Conservation (phyloP, 148 eudicot genomes). For the Dianthus caryophyllus region DNA sequence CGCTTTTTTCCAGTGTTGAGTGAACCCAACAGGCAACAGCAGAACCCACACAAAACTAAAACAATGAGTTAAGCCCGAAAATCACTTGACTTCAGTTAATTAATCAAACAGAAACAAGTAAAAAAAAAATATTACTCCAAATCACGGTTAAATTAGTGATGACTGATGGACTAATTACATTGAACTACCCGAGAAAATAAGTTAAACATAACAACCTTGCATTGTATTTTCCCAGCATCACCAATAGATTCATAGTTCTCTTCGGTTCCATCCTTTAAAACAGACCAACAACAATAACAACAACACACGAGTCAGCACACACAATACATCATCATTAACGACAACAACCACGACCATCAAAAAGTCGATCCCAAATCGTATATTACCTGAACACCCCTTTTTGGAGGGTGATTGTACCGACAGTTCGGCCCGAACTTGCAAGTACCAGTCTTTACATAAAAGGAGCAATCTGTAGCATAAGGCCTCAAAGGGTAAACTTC, state of each 20-base stretch:
- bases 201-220: slow-evolving; percentile 49
- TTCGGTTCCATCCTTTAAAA: slow-evolving; percentile 20
- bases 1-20: no score
- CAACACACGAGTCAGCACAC: slow-evolving; percentile 13
- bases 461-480: slow-evolving; percentile 44
- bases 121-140: neutral
- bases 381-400: slow-evolving; percentile 37
- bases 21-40: no score
- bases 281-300: slow-evolving; percentile 15
- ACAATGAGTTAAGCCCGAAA: no score
- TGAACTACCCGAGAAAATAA: neutral
- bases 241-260: slow-evolving; percentile 21
- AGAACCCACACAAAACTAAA: no score
- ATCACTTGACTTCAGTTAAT: no score
- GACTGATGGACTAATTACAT: neutral
- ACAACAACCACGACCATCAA: neutral
- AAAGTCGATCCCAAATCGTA: neutral
- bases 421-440: slow-evolving; percentile 58
- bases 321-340: neutral
- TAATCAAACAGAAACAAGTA: neutral
- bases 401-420: slow-evolving; percentile 49
- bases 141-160: slow-evolving; percentile 2
- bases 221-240: slow-evolving; percentile 34
- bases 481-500: slow-evolving; percentile 35
- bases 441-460: slow-evolving; percentile 48